phyloP scores from a whole-genome alignment of 345 rosid genomes.

The Microthlaspi erraticum region DNA sequence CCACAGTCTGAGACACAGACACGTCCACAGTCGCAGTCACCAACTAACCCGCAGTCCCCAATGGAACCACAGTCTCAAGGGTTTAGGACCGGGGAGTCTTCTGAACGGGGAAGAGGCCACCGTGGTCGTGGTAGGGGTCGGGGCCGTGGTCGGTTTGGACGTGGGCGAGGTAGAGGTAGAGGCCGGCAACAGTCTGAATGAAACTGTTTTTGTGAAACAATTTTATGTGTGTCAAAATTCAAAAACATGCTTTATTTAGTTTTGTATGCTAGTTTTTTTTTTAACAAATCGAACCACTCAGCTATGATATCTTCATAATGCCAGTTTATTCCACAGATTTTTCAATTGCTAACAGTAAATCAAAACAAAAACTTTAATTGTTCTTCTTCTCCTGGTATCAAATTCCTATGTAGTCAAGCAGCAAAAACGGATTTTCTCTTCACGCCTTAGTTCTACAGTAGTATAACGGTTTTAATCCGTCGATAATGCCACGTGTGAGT shows the following conservation, averaged over 20 bases:
- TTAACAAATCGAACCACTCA: background rate
- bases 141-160: constrained; percentile 51
- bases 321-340: background rate
- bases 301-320: constrained; percentile 2
- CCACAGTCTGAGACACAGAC: constrained; percentile 35
- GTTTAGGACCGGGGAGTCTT: constrained; percentile 50
- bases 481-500: constrained; percentile 18
- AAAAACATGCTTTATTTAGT: constrained; percentile 15
- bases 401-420: background rate
- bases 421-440: constrained; percentile 2
- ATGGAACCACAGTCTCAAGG: constrained; percentile 44
- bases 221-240: constrained; percentile 9
- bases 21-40: constrained; percentile 36
- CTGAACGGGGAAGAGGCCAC: constrained; percentile 51
- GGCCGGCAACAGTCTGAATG: constrained; percentile 46
- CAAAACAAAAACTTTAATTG: background rate
- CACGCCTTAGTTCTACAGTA: too few species aligned
- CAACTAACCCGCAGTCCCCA: constrained; percentile 33
- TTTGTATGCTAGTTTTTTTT: constrained; percentile 29
- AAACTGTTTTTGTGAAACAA: constrained; percentile 22
- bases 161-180: constrained; percentile 59
- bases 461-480: too few species aligned
- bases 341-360: constrained; percentile 4
- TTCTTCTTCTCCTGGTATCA: background rate
- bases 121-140: constrained; percentile 49